phyloP scores from a whole-genome alignment of 139 green algal species.

The Coccomyxa sp. region DNA sequence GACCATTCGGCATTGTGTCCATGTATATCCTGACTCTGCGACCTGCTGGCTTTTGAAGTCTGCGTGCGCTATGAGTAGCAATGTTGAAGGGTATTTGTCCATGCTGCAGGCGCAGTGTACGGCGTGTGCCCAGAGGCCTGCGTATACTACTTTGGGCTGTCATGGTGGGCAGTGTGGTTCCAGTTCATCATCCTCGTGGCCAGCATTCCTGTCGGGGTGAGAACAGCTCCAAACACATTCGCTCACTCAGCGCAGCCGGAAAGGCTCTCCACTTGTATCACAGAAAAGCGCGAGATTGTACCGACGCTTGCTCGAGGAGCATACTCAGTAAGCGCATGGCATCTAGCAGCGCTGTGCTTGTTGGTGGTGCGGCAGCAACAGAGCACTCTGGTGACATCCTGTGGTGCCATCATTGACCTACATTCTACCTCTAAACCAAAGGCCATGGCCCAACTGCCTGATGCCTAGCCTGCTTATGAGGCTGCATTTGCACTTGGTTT shows the following conservation, averaged over 20 bases:
- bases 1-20: too few species aligned
- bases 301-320: neutral
- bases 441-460: neutral
- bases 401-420: too few species aligned
- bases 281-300: neutral
- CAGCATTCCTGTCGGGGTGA: neutral
- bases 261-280: neutral
- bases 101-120: neutral
- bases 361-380: neutral
- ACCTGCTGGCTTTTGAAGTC: too few species aligned
- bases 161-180: neutral
- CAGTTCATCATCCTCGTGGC: neutral
- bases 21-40: too few species aligned
- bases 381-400: neutral
- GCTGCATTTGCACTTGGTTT: neutral
- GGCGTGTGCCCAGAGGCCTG: neutral
- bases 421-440: too few species aligned
- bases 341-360: neutral
- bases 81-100: too few species aligned
- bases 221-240: neutral
- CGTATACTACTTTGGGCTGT: neutral
- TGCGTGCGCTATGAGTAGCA: too few species aligned
- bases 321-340: neutral
- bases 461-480: neutral
- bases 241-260: neutral